A percentile compares a stretch with the other conserved stretches of the same genome.
phyloP scores from a whole-genome alignment of 2,329 filamentous ascomycete genomes.

The Phyllosticta citribraziliensis region DNA sequence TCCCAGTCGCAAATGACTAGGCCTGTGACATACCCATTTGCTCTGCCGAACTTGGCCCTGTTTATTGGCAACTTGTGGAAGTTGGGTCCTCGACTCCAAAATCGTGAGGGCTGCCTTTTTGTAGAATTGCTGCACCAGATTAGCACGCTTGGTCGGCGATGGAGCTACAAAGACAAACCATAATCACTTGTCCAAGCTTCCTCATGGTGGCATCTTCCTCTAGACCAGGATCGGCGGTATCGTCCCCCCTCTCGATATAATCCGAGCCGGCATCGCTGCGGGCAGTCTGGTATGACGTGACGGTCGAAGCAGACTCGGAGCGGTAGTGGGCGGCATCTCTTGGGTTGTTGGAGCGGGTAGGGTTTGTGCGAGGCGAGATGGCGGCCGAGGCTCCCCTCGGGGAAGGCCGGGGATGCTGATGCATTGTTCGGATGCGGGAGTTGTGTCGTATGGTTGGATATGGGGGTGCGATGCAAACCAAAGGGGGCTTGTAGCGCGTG shows the following conservation, averaged over 20 bases:
- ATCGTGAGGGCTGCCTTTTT: conserved; percentile 79
- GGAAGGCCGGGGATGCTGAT: conserved; percentile 75
- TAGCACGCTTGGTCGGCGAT: conserved; percentile 14
- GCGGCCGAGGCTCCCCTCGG: conserved; percentile 49
- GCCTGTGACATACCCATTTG: conserved; percentile 62
- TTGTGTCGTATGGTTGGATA: background rate
- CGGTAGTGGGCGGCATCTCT: conserved; percentile 50
- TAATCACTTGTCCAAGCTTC: conserved; percentile 88
- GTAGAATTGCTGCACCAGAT: conserved; percentile 66
- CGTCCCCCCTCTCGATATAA: conserved; percentile 40
- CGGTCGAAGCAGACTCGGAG: conserved; percentile 33
- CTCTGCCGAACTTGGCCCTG: conserved; percentile 60
- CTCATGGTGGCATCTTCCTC: conserved; percentile 25
- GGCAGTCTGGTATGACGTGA: conserved; percentile 42
- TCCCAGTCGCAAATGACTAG: conserved; percentile 12
- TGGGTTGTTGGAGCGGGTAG: conserved; percentile 59
- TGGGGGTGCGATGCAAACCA: background rate
- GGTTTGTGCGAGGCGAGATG: conserved; percentile 37
- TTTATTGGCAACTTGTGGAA: conserved; percentile 48
- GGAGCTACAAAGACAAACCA: conserved; percentile 45
- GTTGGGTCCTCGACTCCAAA: conserved; percentile 66
- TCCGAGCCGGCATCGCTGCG: conserved; percentile 9
- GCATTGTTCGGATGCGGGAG: conserved; percentile 50
- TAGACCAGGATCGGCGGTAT: conserved; percentile 36
- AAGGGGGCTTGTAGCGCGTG: background rate